phyloP scores from a whole-genome alignment of 179 eudicot genomes.

The Silene noctiflora region DNA sequence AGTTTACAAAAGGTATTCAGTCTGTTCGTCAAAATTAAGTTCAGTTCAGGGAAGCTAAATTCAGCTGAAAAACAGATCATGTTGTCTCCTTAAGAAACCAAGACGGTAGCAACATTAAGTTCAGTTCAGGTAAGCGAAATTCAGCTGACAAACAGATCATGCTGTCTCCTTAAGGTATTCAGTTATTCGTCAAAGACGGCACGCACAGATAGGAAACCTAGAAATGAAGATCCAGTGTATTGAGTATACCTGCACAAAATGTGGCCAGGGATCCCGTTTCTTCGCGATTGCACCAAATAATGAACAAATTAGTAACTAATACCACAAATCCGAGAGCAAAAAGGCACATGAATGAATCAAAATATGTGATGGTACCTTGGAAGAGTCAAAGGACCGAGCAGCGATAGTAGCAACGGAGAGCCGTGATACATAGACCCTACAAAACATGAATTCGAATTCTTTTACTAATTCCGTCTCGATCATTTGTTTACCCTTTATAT shows the following conservation, averaged over 20 bases:
- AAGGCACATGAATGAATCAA: neutral
- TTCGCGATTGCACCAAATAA: constrained; percentile 26
- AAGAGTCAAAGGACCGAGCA: constrained; percentile 84
- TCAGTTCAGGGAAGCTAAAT: neutral
- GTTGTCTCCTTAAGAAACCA: neutral
- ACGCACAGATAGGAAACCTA: neutral
- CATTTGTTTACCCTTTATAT: too few species aligned
- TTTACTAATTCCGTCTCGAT: too few species aligned
- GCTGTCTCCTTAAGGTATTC: neutral
- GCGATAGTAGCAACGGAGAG: constrained; percentile 73
- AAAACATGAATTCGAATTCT: neutral
- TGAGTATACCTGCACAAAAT: constrained; percentile 70
- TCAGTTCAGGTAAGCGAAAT: too few species aligned
- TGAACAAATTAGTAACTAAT: neutral
- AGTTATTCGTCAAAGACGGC: neutral
- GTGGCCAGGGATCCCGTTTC: constrained; percentile 56
- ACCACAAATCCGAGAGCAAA: neutral
- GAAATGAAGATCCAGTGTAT: neutral
- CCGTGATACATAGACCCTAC: constrained; percentile 98
- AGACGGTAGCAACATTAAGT: too few species aligned
- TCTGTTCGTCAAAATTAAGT: neutral
- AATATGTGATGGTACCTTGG: constrained; percentile 35
- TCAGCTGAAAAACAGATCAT: neutral
- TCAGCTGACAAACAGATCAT: too few species aligned
- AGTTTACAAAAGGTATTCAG: neutral